Evolutionary conservation across 164 flowering plant genomes (phyloP), one percentile per base, ranked within the genome.

Genomic region (Nelumbo lutea): DNA sequence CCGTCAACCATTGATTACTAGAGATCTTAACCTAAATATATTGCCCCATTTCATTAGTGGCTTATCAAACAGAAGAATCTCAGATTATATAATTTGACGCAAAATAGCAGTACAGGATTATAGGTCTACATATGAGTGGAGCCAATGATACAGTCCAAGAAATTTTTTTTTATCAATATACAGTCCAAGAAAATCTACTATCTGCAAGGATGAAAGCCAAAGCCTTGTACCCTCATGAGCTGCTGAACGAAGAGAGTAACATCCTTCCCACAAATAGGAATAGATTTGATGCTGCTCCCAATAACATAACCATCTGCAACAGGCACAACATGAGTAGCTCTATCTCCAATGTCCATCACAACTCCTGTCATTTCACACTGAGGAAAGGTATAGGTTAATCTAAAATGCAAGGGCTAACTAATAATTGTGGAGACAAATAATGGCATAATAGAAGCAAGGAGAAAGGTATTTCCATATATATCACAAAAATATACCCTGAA

Each of bases 351-450:
- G 79, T 95, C 97, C 48, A 95, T 94, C 43, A 95, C 98, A 69
- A 91, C 97, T 40, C 97, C 98, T 87, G 97, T 95, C 98, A 95
- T 95, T 86, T 95, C 98, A 80, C 98, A 95, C 97, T 95, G 86
- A 77, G 59, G 59, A 50, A 57, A 82, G 73, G 68, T 72, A 61
- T 65, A 68, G 63, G 76, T 84, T 73, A 80, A 72, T 76, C 75
- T 73, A 70, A 78, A 72, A 53, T 70, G 62, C 62, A 63, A 64
- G 43, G 61, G 62, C 59, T 44, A 73, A 65, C 58, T 38, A 57
- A n/a, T 64, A 11, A 51, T 5, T 8, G 62, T 47, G 41, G 57
- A 46, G n/a, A 66, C 42, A 2, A 39, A 45, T 11, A 3, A 14
- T 6, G 56, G 27, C 27, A 3, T 15, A 45, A 27, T 11, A 48